Conservation (phyloP, 208 protist species). For the Leishmania braziliensis region DNA sequence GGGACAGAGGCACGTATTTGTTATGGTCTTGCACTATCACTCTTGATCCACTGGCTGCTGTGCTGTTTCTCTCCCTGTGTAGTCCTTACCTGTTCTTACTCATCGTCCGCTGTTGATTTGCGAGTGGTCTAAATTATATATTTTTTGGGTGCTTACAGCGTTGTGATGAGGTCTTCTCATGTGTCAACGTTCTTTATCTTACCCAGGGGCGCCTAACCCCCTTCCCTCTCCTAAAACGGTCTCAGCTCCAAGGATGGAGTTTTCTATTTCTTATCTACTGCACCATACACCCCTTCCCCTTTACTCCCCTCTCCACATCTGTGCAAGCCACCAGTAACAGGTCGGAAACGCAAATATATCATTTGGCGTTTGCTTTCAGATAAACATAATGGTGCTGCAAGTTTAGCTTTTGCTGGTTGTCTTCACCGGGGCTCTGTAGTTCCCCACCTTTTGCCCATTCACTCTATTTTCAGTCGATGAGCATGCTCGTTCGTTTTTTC, state of each 20-base stretch:
- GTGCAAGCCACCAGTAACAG: neutral
- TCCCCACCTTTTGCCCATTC: neutral
- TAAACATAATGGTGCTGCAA: neutral
- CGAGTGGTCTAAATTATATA: neutral
- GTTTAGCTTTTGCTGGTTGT: neutral
- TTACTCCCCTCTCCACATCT: neutral
- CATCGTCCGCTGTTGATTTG: neutral
- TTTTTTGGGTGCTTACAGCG: neutral
- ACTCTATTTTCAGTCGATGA: neutral
- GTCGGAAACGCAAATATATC: neutral
- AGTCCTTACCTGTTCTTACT: neutral
- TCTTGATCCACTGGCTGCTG: neutral
- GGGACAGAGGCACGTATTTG: neutral
- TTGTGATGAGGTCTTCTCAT: neutral
- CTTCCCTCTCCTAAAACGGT: too few species aligned
- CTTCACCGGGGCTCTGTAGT: neutral
- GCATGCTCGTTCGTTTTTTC: neutral
- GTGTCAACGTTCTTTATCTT: neutral
- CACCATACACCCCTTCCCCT: neutral
- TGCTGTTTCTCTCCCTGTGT: neutral
- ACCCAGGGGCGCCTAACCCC: neutral
- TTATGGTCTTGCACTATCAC: neutral
- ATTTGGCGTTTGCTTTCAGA: neutral
- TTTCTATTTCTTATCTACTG: neutral
- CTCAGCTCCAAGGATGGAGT: neutral